A percentile compares a stretch with the other conserved stretches of the same genome.
phyloP scores from a whole-genome alignment of 1,139 yeast genomes.

The Casaregolazyma lundiana region DNA sequence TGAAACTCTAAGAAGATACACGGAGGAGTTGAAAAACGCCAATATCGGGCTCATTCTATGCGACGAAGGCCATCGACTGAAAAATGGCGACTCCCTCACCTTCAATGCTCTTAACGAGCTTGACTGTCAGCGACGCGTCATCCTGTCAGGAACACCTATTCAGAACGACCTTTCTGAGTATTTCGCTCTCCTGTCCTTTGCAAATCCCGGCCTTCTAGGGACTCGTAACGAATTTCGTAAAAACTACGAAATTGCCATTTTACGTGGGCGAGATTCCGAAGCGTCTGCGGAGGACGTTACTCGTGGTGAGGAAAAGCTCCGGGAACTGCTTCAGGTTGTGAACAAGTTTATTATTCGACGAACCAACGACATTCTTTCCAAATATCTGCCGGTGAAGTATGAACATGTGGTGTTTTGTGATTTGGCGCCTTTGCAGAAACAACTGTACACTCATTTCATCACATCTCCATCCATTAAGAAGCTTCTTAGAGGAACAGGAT shows the following conservation, averaged over 20 bases:
- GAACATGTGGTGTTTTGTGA: constrained; percentile 93
- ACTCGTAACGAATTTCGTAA: constrained; percentile 77
- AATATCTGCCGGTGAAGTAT: constrained; percentile 89
- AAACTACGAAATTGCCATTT: constrained; percentile 74
- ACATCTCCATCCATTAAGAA: constrained; percentile 75
- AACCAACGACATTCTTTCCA: constrained; percentile 89
- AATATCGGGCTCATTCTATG: constrained; percentile 88
- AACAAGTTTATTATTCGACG: constrained; percentile 90
- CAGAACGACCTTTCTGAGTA: constrained; percentile 95
- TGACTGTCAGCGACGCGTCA: constrained; percentile 82
- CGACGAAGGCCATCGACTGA: constrained; percentile 94
- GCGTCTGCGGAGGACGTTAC: constrained; percentile 77
- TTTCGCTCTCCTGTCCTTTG: constrained; percentile 84
- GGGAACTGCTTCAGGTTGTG: constrained; percentile 69
- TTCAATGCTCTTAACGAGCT: constrained; percentile 82
- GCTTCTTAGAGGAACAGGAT: constrained; percentile 63
- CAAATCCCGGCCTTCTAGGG: constrained; percentile 92
- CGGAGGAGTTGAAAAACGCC: constrained; percentile 66
- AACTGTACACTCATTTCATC: constrained; percentile 67
- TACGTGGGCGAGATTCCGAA: constrained; percentile 84
- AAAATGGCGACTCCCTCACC: constrained; percentile 91
- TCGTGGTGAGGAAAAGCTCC: constrained; percentile 66
- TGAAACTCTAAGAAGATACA: constrained; percentile 87
- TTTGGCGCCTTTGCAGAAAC: constrained; percentile 70
- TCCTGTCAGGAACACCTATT: constrained; percentile 94